phyloP scores from a whole-genome alignment of 108 stramenopile genomes.

The Licmophora abbreviata region DNA sequence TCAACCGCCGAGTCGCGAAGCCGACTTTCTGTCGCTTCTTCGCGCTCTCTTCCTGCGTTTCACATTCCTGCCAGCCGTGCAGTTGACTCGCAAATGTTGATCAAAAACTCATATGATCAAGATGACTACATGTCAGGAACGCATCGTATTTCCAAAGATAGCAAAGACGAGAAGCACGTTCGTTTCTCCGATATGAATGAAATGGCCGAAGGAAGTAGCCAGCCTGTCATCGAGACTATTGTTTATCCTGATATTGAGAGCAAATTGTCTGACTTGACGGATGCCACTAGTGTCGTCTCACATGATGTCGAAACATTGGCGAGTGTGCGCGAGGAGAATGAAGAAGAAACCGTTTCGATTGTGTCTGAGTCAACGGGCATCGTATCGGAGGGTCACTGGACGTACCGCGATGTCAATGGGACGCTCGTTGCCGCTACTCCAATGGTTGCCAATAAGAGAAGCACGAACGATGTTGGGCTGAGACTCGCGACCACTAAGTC shows the following conservation, averaged over 20 bases:
- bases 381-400: neutral
- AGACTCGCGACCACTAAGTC: too few relatives aligned
- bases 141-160: neutral
- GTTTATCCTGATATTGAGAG: conserved; percentile 20
- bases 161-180: too few relatives aligned
- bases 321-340: neutral
- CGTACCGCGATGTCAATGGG: neutral
- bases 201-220: neutral
- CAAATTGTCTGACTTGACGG: conserved; percentile 18
- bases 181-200: conserved; percentile 1
- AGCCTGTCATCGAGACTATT: conserved; percentile 12
- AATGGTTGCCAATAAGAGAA: neutral
- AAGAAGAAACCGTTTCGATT: neutral
- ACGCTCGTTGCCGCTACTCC: neutral
- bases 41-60: neutral
- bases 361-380: neutral
- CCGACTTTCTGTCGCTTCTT: conserved; percentile 10
- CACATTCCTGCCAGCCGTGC: neutral
- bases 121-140: neutral
- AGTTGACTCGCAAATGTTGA: neutral
- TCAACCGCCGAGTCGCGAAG: conserved; percentile 24
- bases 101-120: neutral
- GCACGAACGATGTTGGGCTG: too few relatives aligned
- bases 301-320: neutral
- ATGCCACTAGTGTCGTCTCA: conserved; percentile 1